Base-by-base conservation (phyloP, 805 yeast genomes). In the Starmera quercuum region DNA sequence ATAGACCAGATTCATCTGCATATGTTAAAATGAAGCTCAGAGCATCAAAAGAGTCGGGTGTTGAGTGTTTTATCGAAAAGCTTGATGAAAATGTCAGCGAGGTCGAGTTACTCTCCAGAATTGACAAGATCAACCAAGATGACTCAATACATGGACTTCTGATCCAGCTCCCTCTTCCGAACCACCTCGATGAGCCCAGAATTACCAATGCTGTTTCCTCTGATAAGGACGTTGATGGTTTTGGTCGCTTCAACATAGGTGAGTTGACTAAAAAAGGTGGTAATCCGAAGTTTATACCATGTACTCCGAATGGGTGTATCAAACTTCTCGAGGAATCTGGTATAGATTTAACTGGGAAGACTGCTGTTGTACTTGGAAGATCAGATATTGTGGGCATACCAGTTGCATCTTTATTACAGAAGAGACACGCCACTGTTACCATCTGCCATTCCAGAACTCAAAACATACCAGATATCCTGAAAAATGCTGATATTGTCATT, bases 321-420 rank as follows among this genome's bases (percentile, higher is more conserved):
- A 72, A 73, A 49, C 62, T 83, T 42, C 62, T 83, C 38, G 61
- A 73, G 42, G 67, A 71, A 41, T 66, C 82, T 21, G 70, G 74
- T 14, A 70, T 80, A 16, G 56, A 61, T 7, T 53, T 83, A 30
- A 53, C 61, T 21, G 92, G 92, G 41, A 71, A 78, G 39, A 69
- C 75, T 49, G 90, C 88, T n/a, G 92, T 83, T 27, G 87, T 83
- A 16, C 62, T 83, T 42, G 95, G 95, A 31, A 72, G 95, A 61
- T 80, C 88, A 25, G 90, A 83, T 58, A 83, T 83, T 44, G 95
- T 83, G 20, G 95, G 95, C 40, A 73, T 78, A 34, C 95, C 95
- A 26, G 75, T 83, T 37, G 76, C 90, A 28, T 71, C 78, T 23
- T 63, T 83, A 54, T 64, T 83, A 49, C 78, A 74, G 49, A 75